Percentiles rank a stretch among this genome's conserved stretches.
These are phyloP conservation scores for Lanmaoa pseudosensibilis DNA, from an alignment of 768 basidiomycete genomes.

Conservation along the genomic window DNA sequence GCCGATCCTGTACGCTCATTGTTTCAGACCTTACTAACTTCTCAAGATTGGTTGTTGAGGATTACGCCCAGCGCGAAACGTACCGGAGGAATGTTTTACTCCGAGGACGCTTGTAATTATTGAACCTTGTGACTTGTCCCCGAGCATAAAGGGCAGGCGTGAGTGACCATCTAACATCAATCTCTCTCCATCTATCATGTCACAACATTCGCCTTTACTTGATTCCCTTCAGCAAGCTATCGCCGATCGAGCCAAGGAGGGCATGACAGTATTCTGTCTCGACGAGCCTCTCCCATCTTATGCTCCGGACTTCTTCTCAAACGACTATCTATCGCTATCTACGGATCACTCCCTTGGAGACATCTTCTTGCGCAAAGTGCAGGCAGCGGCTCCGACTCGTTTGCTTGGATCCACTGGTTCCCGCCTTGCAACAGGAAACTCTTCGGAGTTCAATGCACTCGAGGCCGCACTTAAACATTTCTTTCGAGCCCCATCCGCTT, in stretches of 20 bases:
- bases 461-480: constrained; percentile 12
- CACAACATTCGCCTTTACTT: constrained; percentile 8
- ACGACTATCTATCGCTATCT: constrained; percentile 52
- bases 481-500: constrained; percentile 38
- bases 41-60: neutral
- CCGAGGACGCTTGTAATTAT: neutral
- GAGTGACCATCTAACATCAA: neutral
- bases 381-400: constrained; percentile 14
- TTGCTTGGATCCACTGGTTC: constrained; percentile 52
- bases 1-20: neutral
- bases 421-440: constrained; percentile 46
- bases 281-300: constrained; percentile 20
- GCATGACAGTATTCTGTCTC: constrained; percentile 13
- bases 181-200: constrained; percentile 7
- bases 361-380: constrained; percentile 31
- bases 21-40: neutral
- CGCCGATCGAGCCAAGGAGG: constrained; percentile 1
- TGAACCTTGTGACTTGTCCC: neutral
- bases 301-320: constrained; percentile 43
- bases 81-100: neutral
- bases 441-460: constrained; percentile 11
- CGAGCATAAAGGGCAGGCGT: constrained; percentile 9
- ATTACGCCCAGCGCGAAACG: neutral
- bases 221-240: constrained; percentile 18
- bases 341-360: constrained; percentile 33